Evolutionary conservation across 352 stramenopile genomes (phyloP), one percentile per base, ranked within the genome.

Genomic region (Globisporangium middletonii): DNA sequence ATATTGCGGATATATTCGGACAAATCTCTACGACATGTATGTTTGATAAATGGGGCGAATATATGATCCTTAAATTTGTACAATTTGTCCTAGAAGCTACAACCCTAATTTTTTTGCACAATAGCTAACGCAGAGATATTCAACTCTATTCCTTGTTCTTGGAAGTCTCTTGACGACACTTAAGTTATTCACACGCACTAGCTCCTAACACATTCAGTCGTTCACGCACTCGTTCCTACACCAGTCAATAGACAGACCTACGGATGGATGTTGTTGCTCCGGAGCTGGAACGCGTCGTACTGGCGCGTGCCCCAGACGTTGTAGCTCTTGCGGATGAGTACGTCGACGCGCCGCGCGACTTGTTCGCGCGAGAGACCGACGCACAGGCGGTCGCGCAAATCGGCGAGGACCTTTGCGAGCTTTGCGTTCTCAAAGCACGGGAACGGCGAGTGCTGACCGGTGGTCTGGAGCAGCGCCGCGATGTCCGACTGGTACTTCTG

Each of bases 401-500:
- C 84, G 2, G 70, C 61, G 37, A 95, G 69, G 16, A 90, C 66
- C n/a, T 74, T 74, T 1, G 69, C 69, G 13, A 89, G 54, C 52
- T 88, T 85, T 0, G 67, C 73, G 2, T 65, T 69, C 55, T 85
- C 73, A 47, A 99, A 99, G 63, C 95, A 99, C 43, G 93, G 92
- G 64, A 98, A 98, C 5, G 91, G 94, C 38, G 93, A 98, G 46
- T 97, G 75, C 53, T 95, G 80, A 6, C 92, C 93, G 18, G 95
- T 98, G 1, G 98, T 97, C 68, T 98, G 92, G 3, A 99, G 81
- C 48, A 99, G 63, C 16, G 94, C 95, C 4, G 91, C 72, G 55
- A 99, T 97, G 56, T 97, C 96, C 11, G 92, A 84, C 16, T 87
- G 75, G 62, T 98, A 95, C 57, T 94, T 85, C 62, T 98, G 95